Evolutionary conservation across 2,329 filamentous ascomycete genomes (phyloP), one percentile per base, ranked within the genome.

Genomic region (Cladosporium phlei): DNA sequence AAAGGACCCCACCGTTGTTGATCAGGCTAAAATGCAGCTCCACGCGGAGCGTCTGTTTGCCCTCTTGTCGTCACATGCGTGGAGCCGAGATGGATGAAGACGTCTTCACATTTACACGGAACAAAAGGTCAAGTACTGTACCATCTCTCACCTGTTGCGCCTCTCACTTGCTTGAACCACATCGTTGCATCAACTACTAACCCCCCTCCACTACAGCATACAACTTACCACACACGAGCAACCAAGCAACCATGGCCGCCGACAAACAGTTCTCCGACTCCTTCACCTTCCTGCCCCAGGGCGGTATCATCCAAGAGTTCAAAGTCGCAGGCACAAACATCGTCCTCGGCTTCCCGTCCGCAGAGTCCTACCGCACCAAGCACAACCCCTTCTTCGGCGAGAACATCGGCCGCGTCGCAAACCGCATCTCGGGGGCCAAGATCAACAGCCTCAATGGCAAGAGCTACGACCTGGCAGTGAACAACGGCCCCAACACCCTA

Each of bases 351-450:
- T 96, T 96, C 70, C 79, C 86, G 14, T 82, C 77, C 11, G 78
- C 85, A 44, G 80, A 85, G 34, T 79, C 83, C 51, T 96, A 96
- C 71, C 77, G 77, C 54, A 70, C 79, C 56, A 72, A 90, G 73
- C 91, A 93, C 70, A 72, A 68, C 9, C 82, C 87, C 2, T 90
- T 82, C 73, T 97, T 95, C 63, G 91, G 93, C 54, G 90, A 91
- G 66, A 97, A 88, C 34, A 95, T 97, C 64, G 93, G 93, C 46
- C 86, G 79, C 29, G 74, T 80, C 22, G 78, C 89, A 51, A 97
- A 97, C 71, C 84, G 91, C 48, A 81, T 95, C 63, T 78, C 80
- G 47, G 73, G 77, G 60, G 88, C 83, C 20, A 75, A 79, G 55
- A 82, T 96, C 63, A 70, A 82, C 54, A 75, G 74, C 42, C 69